Conservation (phyloP, 2,329 filamentous ascomycete species). For the Aureobasidium sp. region DNA sequence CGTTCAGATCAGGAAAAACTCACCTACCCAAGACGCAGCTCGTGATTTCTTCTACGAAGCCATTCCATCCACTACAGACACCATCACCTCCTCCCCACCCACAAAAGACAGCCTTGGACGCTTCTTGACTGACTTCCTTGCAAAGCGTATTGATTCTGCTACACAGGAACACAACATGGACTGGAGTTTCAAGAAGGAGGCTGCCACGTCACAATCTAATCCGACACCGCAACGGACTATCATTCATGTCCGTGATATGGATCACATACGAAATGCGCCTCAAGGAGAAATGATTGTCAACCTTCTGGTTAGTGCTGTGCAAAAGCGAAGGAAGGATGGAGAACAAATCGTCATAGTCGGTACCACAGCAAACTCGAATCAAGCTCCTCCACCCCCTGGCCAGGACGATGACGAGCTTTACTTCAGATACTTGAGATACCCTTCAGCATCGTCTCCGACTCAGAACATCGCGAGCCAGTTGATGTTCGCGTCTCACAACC, state of each 20-base stretch:
- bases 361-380: conserved; percentile 49
- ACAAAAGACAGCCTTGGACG: neutral
- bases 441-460: neutral
- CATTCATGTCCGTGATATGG: conserved; percentile 70
- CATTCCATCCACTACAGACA: neutral
- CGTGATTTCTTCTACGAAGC: neutral
- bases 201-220: neutral
- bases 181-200: neutral
- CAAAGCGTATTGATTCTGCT: conserved; percentile 9
- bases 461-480: neutral
- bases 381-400: neutral
- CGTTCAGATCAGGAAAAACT: conserved; percentile 19
- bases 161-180: conserved; percentile 13
- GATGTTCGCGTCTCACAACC: neutral
- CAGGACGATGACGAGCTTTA: conserved; percentile 36
- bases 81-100: neutral
- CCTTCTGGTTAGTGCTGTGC: conserved; percentile 63
- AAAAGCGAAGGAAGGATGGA: conserved; percentile 64
- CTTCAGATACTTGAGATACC: conserved; percentile 11
- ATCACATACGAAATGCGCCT: conserved; percentile 63
- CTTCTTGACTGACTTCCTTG: conserved; percentile 10
- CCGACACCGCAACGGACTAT: conserved; percentile 39
- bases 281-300: conserved; percentile 64
- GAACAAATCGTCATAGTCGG: conserved; percentile 70
- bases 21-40: neutral